Percentiles rank a stretch among this genome's conserved stretches.
Conservation (phyloP, 148 eudicot genomes). For the Vaccinium macrocarpon region DNA sequence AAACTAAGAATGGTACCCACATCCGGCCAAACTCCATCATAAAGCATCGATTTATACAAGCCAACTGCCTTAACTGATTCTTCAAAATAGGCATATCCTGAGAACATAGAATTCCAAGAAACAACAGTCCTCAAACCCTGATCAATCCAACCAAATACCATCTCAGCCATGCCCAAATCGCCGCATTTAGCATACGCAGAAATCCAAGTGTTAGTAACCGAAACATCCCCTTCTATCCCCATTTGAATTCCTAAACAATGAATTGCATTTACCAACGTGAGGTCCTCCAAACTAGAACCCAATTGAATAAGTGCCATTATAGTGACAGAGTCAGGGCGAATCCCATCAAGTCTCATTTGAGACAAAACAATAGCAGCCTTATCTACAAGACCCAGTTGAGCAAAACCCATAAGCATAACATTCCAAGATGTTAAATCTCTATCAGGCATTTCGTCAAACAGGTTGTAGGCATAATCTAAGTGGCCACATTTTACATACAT, state of each 20-base stretch:
- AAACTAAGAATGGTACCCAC: conserved; percentile 55
- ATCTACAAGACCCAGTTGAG: conserved; percentile 37
- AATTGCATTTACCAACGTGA: conserved; percentile 30
- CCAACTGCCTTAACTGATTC: conserved; percentile 22
- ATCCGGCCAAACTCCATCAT: conserved; percentile 46
- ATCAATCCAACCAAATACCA: conserved; percentile 38
- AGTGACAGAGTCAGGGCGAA: conserved; percentile 47
- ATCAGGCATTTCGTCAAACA: conserved; percentile 53
- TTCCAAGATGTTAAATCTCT: conserved; percentile 67
- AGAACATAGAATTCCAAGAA: conserved; percentile 62
- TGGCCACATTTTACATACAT: conserved; percentile 52
- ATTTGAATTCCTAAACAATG: conserved; percentile 45
- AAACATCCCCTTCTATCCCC: conserved; percentile 49
- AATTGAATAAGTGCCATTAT: conserved; percentile 47
- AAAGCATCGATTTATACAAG: conserved; percentile 34
- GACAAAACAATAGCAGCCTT: conserved; percentile 34
- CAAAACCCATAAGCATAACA: conserved; percentile 56
- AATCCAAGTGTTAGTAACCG: conserved; percentile 55
- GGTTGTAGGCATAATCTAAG: conserved; percentile 30
- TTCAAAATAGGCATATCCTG: conserved; percentile 38
- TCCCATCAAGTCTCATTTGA: conserved; percentile 45
- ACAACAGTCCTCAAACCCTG: conserved; percentile 34
- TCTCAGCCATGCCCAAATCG: conserved; percentile 45
- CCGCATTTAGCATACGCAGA: conserved; percentile 60
- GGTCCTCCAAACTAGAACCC: conserved; percentile 29